phyloP scores from a whole-genome alignment of 2,329 filamentous ascomycete genomes.

The Ceratocystiopsis sp. region DNA sequence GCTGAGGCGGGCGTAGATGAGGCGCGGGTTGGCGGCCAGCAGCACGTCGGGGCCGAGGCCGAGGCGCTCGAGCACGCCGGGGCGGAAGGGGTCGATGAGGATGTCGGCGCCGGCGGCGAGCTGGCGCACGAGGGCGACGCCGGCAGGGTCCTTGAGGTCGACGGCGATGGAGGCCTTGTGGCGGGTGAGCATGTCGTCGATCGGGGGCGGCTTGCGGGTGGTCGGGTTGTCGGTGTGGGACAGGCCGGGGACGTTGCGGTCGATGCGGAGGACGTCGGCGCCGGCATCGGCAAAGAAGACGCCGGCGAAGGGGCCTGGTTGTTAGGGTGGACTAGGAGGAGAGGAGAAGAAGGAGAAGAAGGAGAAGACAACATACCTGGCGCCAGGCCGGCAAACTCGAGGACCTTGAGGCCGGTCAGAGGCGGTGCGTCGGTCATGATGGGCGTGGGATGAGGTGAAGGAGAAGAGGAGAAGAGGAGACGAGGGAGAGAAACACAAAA shows the following conservation, averaged over 20 bases:
- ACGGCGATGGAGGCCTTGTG: conserved; percentile 68
- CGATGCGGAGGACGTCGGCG: conserved; percentile 73
- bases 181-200: conserved; percentile 57
- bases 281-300: conserved; percentile 81
- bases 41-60: conserved; percentile 59
- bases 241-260: conserved; percentile 36
- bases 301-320: conserved; percentile 60
- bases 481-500: not conserved
- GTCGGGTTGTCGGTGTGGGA: conserved; percentile 17
- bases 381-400: conserved; percentile 44
- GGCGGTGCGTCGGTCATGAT: conserved; percentile 23
- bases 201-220: conserved; percentile 21
- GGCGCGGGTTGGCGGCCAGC: conserved; percentile 47
- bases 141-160: conserved; percentile 53
- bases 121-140: conserved; percentile 46
- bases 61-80: conserved; percentile 74
- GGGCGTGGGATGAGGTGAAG: not conserved
- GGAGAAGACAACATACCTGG: conserved; percentile 28
- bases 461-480: not conserved
- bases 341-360: not conserved
- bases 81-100: conserved; percentile 84
- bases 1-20: conserved; percentile 75
- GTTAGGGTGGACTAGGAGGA: not conserved
- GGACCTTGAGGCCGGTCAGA: conserved; percentile 35
- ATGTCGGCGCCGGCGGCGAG: conserved; percentile 55